Conservation (phyloP, 2,329 filamentous ascomycete species). For the Byssochlamys sp. region DNA sequence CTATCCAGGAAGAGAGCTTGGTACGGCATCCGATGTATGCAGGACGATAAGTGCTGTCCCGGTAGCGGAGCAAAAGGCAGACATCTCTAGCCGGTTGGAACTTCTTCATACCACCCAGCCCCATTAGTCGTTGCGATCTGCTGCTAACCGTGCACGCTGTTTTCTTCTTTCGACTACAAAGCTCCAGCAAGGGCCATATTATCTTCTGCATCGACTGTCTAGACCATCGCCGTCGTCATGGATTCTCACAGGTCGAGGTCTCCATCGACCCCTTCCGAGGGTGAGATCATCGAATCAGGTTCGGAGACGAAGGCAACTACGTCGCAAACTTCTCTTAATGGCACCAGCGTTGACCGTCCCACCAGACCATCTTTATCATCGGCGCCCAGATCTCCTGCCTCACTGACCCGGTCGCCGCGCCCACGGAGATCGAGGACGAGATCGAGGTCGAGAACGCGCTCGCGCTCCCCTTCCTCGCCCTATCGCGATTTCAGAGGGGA, state of each 20-base stretch:
- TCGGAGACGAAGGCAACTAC: constrained; percentile 75
- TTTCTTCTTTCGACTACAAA: neutral
- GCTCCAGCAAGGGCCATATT: constrained; percentile 1
- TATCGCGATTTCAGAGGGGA: constrained; percentile 31
- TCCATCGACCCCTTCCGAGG: constrained; percentile 66
- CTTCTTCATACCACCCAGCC: constrained; percentile 28
- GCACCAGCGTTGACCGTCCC: constrained; percentile 82
- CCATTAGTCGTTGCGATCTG: constrained; percentile 17
- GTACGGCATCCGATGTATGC: neutral
- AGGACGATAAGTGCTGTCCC: constrained; percentile 6
- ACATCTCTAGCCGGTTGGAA: constrained; percentile 33
- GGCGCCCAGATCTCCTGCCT: constrained; percentile 41
- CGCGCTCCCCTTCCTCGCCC: constrained; percentile 36
- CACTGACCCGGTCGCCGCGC: constrained; percentile 50
- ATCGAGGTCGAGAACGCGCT: constrained; percentile 21
- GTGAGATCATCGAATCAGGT: constrained; percentile 71
- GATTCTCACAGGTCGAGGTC: constrained; percentile 40
- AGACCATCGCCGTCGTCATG: constrained; percentile 29
- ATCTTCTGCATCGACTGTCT: constrained; percentile 1
- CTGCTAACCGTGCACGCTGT: constrained; percentile 27
- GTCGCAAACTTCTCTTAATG: constrained; percentile 62
- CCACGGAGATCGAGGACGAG: constrained; percentile 44
- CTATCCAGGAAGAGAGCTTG: neutral
- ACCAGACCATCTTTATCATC: constrained; percentile 60
- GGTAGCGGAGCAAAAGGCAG: constrained; percentile 23